A percentile compares a stretch with the other conserved stretches of the same genome.
phyloP scores from a whole-genome alignment of 2,329 filamentous ascomycete genomes.

The Parafenestella ontariensis region DNA sequence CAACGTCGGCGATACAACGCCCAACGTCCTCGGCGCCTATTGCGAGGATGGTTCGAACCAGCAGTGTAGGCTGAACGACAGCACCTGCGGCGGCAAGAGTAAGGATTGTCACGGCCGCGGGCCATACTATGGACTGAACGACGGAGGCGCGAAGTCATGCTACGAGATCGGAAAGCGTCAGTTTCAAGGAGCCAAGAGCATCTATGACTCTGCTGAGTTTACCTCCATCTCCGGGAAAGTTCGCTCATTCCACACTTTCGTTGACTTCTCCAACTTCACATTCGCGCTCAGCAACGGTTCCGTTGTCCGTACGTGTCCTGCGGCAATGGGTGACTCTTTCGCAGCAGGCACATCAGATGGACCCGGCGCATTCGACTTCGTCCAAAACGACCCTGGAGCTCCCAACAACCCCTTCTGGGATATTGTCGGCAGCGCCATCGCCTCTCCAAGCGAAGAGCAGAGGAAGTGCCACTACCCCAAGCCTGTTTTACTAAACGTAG shows the following conservation, averaged over 20 bases:
- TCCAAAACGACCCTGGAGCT: constrained; percentile 79
- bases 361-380: constrained; percentile 91
- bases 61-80: constrained; percentile 78
- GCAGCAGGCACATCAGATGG: constrained; percentile 92
- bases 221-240: constrained; percentile 69
- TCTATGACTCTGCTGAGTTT: constrained; percentile 62
- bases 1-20: constrained; percentile 88
- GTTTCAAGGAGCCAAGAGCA: constrained; percentile 64
- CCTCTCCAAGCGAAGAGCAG: constrained; percentile 73
- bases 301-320: constrained; percentile 77
- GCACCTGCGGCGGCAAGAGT: constrained; percentile 78
- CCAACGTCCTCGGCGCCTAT: constrained; percentile 85
- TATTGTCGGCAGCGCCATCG: constrained; percentile 75
- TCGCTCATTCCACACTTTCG: constrained; percentile 83
- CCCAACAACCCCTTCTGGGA: constrained; percentile 83
- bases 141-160: constrained; percentile 71
- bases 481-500: constrained; percentile 86
- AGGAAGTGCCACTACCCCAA: constrained; percentile 79
- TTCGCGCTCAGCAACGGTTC: constrained; percentile 78
- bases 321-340: constrained; percentile 89
- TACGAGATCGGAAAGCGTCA: constrained; percentile 80
- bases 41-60: constrained; percentile 80
- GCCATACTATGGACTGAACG: constrained; percentile 70
- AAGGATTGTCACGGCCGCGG: constrained; percentile 78
- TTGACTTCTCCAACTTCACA: constrained; percentile 77